Evolutionary conservation across 257 asterid species (phyloP).

Genomic region (Fraxinus quadrangulata): DNA sequence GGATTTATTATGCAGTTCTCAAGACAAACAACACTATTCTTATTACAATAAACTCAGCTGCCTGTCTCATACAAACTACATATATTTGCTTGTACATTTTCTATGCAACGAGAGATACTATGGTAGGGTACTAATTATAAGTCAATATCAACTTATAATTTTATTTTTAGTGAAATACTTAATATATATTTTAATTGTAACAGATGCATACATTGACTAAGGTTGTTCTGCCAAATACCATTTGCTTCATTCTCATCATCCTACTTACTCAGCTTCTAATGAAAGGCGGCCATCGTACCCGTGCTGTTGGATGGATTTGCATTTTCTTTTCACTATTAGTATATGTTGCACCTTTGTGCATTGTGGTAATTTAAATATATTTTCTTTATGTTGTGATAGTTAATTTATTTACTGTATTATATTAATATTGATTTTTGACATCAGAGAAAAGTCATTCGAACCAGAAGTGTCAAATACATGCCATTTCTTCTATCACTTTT

Average conservation of each 20-base stretch:
- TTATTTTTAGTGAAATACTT: no score
- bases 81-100: constrained; percentile 51
- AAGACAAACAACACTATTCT: constrained; percentile 59
- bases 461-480: no score
- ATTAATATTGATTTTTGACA: background rate
- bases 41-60: constrained; percentile 67
- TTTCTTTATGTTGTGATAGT: background rate
- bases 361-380: constrained; percentile 34
- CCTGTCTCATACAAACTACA: constrained; percentile 48
- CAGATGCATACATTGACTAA: constrained; percentile 32
- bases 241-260: constrained; percentile 47
- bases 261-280: constrained; percentile 40
- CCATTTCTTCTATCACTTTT: no score
- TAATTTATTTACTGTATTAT: no score
- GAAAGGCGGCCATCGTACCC: constrained; percentile 34
- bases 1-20: constrained; percentile 76
- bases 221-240: constrained; percentile 27
- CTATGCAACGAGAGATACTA: constrained; percentile 52
- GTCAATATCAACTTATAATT: background rate
- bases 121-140: constrained; percentile 30
- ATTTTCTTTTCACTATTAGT: constrained; percentile 51
- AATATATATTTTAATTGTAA: background rate
- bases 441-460: constrained; percentile 27
- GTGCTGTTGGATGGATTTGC: constrained; percentile 61
- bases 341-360: constrained; percentile 53